These are phyloP conservation scores for Pseudonitzschia delicatissima DNA, from an alignment of 108 stramenopile species.

Conservation along the genomic window DNA sequence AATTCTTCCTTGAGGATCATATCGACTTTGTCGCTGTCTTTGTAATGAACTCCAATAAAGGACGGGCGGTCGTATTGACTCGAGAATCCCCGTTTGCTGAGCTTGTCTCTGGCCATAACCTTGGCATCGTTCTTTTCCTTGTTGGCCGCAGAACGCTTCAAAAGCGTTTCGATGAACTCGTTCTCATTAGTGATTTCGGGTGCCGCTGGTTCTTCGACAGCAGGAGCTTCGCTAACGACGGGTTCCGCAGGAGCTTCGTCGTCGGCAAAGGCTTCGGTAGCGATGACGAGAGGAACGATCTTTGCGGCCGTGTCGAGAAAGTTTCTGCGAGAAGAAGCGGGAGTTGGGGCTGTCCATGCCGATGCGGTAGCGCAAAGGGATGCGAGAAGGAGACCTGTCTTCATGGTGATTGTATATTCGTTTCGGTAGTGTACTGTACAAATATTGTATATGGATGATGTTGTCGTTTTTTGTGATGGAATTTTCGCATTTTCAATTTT, in stretches of 20 bases:
- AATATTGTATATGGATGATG: too few relatives aligned
- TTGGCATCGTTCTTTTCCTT: conserved; percentile 4
- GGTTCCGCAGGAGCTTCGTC: neutral
- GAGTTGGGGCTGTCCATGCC: neutral
- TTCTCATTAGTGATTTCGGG: neutral
- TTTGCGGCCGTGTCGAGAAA: conserved; percentile 9
- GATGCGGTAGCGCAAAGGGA: neutral
- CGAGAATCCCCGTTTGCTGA: neutral
- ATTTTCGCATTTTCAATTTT: too few relatives aligned
- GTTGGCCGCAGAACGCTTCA: conserved; percentile 12
- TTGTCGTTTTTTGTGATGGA: too few relatives aligned
- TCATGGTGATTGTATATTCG: too few relatives aligned
- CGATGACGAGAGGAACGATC: conserved; percentile 9
- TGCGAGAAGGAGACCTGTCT: neutral
- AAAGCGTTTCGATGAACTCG: conserved; percentile 8
- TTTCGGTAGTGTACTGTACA: too few relatives aligned
- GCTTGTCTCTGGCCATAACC: neutral
- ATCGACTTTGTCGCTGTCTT: neutral
- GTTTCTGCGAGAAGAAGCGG: conserved; percentile 1
- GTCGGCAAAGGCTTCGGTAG: neutral
- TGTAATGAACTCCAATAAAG: neutral
- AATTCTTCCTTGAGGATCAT: neutral
- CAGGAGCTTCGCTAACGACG: neutral
- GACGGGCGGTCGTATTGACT: conserved; percentile 18
- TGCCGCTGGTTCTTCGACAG: neutral